These are phyloP conservation scores for Aethionema arabicum DNA, from an alignment of 345 rosid genomes.

Conservation along the genomic window DNA sequence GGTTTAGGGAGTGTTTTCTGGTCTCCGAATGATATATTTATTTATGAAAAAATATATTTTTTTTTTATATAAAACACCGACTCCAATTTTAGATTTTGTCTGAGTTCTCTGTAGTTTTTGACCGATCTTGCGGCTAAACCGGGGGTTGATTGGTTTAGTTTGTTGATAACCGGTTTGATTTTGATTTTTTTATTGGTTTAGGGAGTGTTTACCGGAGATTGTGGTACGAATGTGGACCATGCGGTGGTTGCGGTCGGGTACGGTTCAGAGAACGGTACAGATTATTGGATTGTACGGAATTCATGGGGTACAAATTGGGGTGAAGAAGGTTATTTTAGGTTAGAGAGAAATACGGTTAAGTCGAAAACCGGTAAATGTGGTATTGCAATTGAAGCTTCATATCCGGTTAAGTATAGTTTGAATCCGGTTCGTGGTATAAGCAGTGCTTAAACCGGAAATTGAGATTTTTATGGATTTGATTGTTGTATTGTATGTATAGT, in stretches of 20 bases:
- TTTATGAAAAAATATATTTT: too few relatives aligned
- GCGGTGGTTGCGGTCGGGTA: conserved; percentile 86
- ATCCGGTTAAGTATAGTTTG: conserved; percentile 63
- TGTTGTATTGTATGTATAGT: conserved; percentile 26
- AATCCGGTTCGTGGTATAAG: conserved; percentile 48
- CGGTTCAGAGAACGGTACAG: conserved; percentile 68
- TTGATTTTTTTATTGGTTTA: conserved; percentile 19
- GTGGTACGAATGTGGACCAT: conserved; percentile 69
- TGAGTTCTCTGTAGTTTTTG: too few relatives aligned
- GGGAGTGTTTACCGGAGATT: conserved; percentile 80
- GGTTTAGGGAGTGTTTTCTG: conserved; percentile 77
- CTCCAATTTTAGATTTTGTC: too few relatives aligned
- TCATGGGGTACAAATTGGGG: conserved; percentile 94
- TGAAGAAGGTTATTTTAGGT: conserved; percentile 67
- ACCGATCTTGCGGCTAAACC: too few relatives aligned
- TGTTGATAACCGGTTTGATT: conserved; percentile 14
- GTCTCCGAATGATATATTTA: too few relatives aligned
- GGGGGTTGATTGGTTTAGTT: neutral
- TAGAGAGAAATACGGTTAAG: conserved; percentile 53
- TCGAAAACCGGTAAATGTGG: conserved; percentile 67
- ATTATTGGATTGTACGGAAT: conserved; percentile 87
- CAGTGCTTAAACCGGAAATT: conserved; percentile 42
- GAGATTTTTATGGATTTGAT: conserved; percentile 8
- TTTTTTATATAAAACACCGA: too few relatives aligned
- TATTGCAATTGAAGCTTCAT: conserved; percentile 70